Percentiles rank a stretch among this genome's conserved stretches.
Conservation (phyloP, 2,329 filamentous ascomycete species). For the Hypoxylon rubiginosum region DNA sequence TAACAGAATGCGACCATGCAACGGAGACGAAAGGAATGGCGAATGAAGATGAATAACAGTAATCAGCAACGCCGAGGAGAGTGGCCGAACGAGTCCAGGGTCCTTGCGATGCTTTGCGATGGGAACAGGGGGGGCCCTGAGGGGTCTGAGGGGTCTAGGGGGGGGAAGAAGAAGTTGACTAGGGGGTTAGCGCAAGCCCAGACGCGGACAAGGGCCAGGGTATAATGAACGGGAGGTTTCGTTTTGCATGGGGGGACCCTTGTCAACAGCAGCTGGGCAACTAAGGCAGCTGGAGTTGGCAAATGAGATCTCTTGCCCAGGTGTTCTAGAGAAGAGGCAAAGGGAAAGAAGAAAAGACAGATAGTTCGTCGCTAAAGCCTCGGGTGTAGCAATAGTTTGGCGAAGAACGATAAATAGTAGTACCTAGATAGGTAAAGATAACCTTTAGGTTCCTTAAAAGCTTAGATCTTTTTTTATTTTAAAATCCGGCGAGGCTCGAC, state of each 20-base stretch:
- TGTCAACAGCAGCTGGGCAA: constrained; percentile 36
- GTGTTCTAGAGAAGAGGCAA: not conserved
- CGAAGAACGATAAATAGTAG: not conserved
- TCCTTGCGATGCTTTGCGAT: constrained; percentile 31
- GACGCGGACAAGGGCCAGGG: constrained; percentile 42
- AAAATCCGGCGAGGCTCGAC: constrained; percentile 26
- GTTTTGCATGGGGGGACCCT: constrained; percentile 13
- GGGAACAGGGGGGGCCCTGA: constrained; percentile 30
- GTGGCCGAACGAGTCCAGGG: constrained; percentile 43
- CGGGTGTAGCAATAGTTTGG: constrained; percentile 33
- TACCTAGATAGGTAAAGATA: constrained; percentile 12
- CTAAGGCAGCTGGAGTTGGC: constrained; percentile 24
- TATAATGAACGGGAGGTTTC: constrained; percentile 37
- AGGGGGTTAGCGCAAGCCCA: constrained; percentile 44
- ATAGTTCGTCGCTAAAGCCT: constrained; percentile 31
- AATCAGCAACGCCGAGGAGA: constrained; percentile 44
- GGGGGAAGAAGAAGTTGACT: constrained; percentile 16
- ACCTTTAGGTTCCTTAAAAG: not conserved
- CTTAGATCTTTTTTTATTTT: not conserved
- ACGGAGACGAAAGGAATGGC: constrained; percentile 37
- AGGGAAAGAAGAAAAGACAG: constrained; percentile 15
- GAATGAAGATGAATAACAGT: constrained; percentile 44
- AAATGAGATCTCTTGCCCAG: constrained; percentile 19
- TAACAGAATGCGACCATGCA: constrained; percentile 43
- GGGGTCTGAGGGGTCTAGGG: no score